Evolutionary conservation across 108 stramenopile species (phyloP), one percentile per base, ranked within the genome.

Genomic region (Parietichytrium sp.): DNA sequence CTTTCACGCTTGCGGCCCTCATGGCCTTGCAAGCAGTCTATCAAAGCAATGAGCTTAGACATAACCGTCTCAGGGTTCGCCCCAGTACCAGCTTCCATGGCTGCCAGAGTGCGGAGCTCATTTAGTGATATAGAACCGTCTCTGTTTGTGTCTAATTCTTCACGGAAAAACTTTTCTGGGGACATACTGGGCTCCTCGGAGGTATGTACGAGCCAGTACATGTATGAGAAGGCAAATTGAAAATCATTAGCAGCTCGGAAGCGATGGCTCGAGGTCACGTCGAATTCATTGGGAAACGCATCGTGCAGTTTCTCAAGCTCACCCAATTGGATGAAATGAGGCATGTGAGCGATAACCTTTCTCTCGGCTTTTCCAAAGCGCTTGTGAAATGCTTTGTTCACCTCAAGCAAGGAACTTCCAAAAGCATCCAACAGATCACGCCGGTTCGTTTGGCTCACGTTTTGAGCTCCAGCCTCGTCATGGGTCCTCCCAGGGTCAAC

Each of bases 271-370:
- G 83, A 81, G 10, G 89, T 89, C 25, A 29, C 6, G 13, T 78
- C 23, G 77, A 85, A 87, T 48, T 81, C 85, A 16, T 50, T 50
- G 29, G 77, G 47, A 52, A 81, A 87, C 0, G n/a, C 47, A 4
- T 50, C 12, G 49, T 87, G 85, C 78, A 89, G 78, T 29, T 83
- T 83, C 23, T 45, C 79, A 10, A 87, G 51, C 4, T 49, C 13
- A 20, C 48, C 50, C 8, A 25, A 29, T 30, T 85, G 80, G 15
- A 87, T 79, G 79, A 87, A 54, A 54, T 89, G 89, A 4, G 89
- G 89, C 86, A 89, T 85, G 79, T 89, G 89, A 3, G 89, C 89
- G 23, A 85, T 85, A 13, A 89, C 89, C 36, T 83, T 80, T 18
- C 88, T 54, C 29, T 52, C 29, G 25, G 54, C 47, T 26, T 29